Percentiles rank a stretch among this genome's conserved stretches.
Conservation (phyloP, 768 basidiomycete species). For the Pleurotus djamor region DNA sequence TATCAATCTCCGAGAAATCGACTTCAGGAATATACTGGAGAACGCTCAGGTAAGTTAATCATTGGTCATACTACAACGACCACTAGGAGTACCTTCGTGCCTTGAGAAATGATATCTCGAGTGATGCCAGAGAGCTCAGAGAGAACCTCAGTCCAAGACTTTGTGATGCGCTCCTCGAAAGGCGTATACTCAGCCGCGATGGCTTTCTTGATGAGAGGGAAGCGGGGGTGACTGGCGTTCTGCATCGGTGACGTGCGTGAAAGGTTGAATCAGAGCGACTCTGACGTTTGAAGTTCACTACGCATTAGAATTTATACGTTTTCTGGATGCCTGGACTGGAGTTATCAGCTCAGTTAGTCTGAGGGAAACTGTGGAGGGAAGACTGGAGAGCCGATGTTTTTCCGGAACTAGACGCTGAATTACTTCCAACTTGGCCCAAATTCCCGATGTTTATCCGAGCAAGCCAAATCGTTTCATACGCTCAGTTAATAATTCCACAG, state of each 20-base stretch:
- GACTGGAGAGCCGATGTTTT: neutral
- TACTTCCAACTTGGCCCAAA: neutral
- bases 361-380: too few relatives aligned
- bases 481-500: too few relatives aligned
- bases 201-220: conserved; percentile 54
- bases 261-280: neutral
- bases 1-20: conserved; percentile 50
- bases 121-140: neutral
- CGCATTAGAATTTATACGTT: too few relatives aligned
- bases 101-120: neutral
- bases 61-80: neutral
- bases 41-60: neutral
- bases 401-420: neutral
- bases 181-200: conserved; percentile 50
- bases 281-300: too few relatives aligned
- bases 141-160: conserved; percentile 50
- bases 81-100: neutral
- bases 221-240: conserved; percentile 30
- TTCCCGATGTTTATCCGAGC: neutral
- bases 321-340: too few relatives aligned
- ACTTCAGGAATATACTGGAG: conserved; percentile 61
- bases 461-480: too few relatives aligned
- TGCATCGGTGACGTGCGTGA: neutral
- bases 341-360: too few relatives aligned
- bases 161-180: conserved; percentile 46